These are phyloP conservation scores for Nidularia sp. DNA, from an alignment of 768 basidiomycete genomes.

Conservation along the genomic window DNA sequence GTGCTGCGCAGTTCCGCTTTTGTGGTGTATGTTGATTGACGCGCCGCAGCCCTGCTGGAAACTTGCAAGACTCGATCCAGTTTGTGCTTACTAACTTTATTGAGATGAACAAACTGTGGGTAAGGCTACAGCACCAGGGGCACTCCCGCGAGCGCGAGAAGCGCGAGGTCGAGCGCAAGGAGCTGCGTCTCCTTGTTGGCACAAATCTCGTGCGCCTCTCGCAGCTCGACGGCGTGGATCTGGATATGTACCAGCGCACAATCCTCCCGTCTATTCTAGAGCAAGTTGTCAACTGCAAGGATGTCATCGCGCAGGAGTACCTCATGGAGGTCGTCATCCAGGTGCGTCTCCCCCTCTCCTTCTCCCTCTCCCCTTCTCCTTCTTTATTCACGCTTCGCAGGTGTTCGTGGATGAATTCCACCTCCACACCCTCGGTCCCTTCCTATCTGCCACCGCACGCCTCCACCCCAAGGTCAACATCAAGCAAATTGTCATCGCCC, in stretches of 20 bases:
- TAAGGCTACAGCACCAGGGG: slow-evolving; percentile 95
- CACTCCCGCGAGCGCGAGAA: slow-evolving; percentile 97
- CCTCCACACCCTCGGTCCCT: slow-evolving; percentile 90
- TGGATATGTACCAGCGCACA: slow-evolving; percentile 80
- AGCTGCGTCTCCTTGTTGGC: slow-evolving; percentile 93
- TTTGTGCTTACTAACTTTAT: slow-evolving; percentile 99
- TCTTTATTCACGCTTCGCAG: slow-evolving; percentile 27
- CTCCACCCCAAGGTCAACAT: slow-evolving; percentile 98
- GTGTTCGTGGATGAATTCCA: slow-evolving; percentile 99
- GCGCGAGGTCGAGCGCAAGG: slow-evolving; percentile 92
- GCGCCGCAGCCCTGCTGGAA: slow-evolving; percentile 69
- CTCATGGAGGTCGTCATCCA: slow-evolving; percentile 99
- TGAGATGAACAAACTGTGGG: slow-evolving; percentile 99
- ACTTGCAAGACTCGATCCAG: slow-evolving; percentile 90
- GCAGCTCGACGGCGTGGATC: slow-evolving; percentile 94
- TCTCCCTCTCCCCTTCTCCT: slow-evolving; percentile 2
- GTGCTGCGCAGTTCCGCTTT: slow-evolving; percentile 13
- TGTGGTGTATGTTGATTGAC: neutral
- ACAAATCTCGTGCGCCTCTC: slow-evolving; percentile 95
- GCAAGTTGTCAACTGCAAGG: slow-evolving; percentile 97
- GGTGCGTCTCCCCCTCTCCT: slow-evolving; percentile 35
- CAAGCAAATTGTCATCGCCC: slow-evolving; percentile 95
- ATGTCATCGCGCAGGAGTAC: slow-evolving; percentile 98
- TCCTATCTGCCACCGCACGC: slow-evolving; percentile 93
- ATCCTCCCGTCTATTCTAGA: slow-evolving; percentile 94